These are phyloP conservation scores for Persicaria maculosa DNA, from an alignment of 148 eudicot species.

Conservation along the genomic window DNA sequence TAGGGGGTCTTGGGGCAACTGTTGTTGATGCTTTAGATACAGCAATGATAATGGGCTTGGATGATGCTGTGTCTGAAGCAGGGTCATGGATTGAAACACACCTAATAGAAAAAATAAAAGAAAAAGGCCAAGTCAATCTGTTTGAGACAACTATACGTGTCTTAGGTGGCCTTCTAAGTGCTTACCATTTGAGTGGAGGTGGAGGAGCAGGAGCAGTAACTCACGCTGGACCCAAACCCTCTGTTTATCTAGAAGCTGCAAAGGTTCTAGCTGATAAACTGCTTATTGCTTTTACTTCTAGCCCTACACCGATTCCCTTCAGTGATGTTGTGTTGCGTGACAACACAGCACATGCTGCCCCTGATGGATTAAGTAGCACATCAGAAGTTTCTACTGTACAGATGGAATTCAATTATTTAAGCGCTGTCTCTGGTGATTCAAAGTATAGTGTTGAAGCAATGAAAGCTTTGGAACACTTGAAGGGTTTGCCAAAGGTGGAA, in stretches of 20 bases:
- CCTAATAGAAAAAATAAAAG: constrained; percentile 60
- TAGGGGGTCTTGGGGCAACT: constrained; percentile 97
- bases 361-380: constrained; percentile 89
- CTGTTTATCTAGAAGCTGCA: constrained; percentile 67
- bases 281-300: constrained; percentile 73
- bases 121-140: constrained; percentile 85
- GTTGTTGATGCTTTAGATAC: constrained; percentile 91
- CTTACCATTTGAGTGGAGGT: constrained; percentile 84
- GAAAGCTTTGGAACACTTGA: constrained; percentile 87
- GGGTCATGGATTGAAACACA: constrained; percentile 89
- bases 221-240: constrained; percentile 58
- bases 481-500: constrained; percentile 79
- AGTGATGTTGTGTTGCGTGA: constrained; percentile 85
- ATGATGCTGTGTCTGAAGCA: constrained; percentile 78
- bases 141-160: constrained; percentile 95
- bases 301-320: constrained; percentile 83
- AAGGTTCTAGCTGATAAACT: constrained; percentile 78
- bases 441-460: constrained; percentile 72
- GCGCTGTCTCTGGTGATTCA: constrained; percentile 67
- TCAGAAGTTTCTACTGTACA: constrained; percentile 90
- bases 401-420: constrained; percentile 89
- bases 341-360: constrained; percentile 65
- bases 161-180: constrained; percentile 94
- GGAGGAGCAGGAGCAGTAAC: constrained; percentile 22
- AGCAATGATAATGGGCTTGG: constrained; percentile 85